These are phyloP conservation scores for Diospyros lotus DNA, from an alignment of 148 eudicot species.

Conservation along the genomic window DNA sequence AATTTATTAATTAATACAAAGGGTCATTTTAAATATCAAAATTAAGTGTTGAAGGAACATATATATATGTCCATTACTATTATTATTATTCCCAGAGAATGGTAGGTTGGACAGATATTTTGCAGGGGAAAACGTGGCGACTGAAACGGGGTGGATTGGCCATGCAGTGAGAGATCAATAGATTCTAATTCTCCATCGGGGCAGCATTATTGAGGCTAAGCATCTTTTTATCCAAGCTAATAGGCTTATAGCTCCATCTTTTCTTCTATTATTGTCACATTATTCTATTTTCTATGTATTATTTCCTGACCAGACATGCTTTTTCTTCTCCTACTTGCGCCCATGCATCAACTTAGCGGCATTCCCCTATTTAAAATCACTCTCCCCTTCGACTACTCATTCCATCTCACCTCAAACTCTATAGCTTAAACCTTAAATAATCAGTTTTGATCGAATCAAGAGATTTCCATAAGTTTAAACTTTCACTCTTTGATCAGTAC, in stretches of 20 bases:
- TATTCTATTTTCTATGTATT: slow-evolving; percentile 27
- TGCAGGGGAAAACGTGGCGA: slow-evolving; percentile 8
- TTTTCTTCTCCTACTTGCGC: slow-evolving; percentile 28
- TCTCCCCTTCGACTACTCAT: background rate
- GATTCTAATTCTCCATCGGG: slow-evolving; percentile 46
- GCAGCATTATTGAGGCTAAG: slow-evolving; percentile 42
- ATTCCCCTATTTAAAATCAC: slow-evolving; percentile 25
- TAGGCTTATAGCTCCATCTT: slow-evolving; percentile 19
- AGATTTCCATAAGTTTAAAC: no score
- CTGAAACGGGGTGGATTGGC: slow-evolving; percentile 4
- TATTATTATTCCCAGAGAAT: background rate
- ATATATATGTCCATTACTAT: background rate
- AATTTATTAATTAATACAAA: background rate
- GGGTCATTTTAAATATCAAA: background rate
- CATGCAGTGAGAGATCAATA: background rate
- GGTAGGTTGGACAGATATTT: background rate
- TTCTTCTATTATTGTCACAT: slow-evolving; percentile 35
- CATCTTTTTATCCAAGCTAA: slow-evolving; percentile 31
- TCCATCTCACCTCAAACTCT: background rate
- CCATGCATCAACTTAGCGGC: slow-evolving; percentile 16
- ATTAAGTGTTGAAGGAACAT: no score
- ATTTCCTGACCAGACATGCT: slow-evolving; percentile 22
- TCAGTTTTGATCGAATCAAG: no score
- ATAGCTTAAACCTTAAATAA: no score
- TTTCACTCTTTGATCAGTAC: no score